Evolutionary conservation across 2,329 filamentous ascomycete genomes (phyloP), one percentile per base, ranked within the genome.

Genomic region (Atkinsonella hypoxylon): DNA sequence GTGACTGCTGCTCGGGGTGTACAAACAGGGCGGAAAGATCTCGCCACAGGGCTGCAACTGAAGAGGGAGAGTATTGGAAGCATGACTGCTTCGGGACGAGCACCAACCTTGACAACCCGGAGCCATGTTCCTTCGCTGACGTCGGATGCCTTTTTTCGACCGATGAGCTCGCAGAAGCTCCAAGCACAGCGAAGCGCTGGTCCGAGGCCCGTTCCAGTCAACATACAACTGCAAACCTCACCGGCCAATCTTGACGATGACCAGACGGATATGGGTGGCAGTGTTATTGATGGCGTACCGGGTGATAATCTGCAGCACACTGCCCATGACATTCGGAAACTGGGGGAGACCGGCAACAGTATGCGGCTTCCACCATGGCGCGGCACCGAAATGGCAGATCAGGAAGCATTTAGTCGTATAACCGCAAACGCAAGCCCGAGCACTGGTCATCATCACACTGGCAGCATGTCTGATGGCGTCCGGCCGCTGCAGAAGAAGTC

Each of bases 161-260:
- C 93, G 39, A 95, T 98, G 89, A 97, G 90, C 70, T 95, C 91
- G 22, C 89, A 95, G 65, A 85, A 89, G 64, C 74, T 97, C 47
- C 91, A 97, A 69, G 89, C 89, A 50, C 93, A 97, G 68, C 78
- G 91, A 65, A 82, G 62, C 55, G 79, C 83, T 56, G 76, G 67
- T 9, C 62, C 70, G 38, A 70, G 76, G 20, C 70, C 74, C 6
- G 58, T 66, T 13, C 72, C 68, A 20, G 64, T 69, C 58, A 65
- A 62, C 50, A 70, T 73, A 43, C 62, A 61, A 22, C 64, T 65
- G 20, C 60, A 63, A 17, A 55, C 53, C n/a, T 31, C 51, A 8
- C 53, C 53, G 26, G 57, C 60, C 34, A 61, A 57, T 38, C 56
- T 69, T n/a, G 70, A 72, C 47, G 64, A 71, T 52, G 60, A 61